Base-by-base conservation (phyloP, 1,284 basidiomycete genomes). In the Sporisorium exsertum region DNA sequence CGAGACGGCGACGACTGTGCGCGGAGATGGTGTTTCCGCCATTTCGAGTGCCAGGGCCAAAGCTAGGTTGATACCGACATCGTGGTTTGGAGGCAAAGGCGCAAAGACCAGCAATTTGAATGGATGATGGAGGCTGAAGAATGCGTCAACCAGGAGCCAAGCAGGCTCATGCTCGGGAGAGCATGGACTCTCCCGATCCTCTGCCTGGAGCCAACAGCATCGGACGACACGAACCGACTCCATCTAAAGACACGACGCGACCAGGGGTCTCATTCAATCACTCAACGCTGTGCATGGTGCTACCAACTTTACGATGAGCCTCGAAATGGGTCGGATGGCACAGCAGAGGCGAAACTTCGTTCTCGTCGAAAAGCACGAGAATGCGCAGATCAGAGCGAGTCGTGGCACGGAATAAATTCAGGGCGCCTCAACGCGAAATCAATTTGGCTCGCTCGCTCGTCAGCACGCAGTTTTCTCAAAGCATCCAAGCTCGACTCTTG, bases 361-460 rank as follows among this genome's bases (percentile, higher is more conserved):
- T 29, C 56, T 18, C 20, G 29, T 12, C 12, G 5, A 27, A 35
- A 9, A 13, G 13, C 8, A 35, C 35, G 35, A 35, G 35, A n/a
- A 35, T 35, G 53, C n/a, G 43, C 55, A 47, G 40, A 55, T n/a
- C 40, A 29, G 55, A 29, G 6, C 35, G 2, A 37, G 29, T 9
- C 49, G 29, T 22, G 57, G 57, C 57, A 58, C 57, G 57, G 57
- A 51, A 43, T 58, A 43, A 20, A 27, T 58, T 32, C 18, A 9
- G 10, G 10, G 24, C 22, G 37, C 13, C 45, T 15, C 32, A 29
- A 58, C 57, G 47, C 57, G 57, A 53, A 53, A 53, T 53, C 47
- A 51, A 50, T 40, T 49, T 57, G 15, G 32, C 29, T 46, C 45
- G n/a, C 42, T 40, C 37, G 35, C 37, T 35, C 16, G 37, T 24